A percentile compares a stretch with the other conserved stretches of the same genome.
These are phyloP conservation scores for Alternaria ethzedia DNA, from an alignment of 2,329 filamentous ascomycete genomes.

Conservation along the genomic window DNA sequence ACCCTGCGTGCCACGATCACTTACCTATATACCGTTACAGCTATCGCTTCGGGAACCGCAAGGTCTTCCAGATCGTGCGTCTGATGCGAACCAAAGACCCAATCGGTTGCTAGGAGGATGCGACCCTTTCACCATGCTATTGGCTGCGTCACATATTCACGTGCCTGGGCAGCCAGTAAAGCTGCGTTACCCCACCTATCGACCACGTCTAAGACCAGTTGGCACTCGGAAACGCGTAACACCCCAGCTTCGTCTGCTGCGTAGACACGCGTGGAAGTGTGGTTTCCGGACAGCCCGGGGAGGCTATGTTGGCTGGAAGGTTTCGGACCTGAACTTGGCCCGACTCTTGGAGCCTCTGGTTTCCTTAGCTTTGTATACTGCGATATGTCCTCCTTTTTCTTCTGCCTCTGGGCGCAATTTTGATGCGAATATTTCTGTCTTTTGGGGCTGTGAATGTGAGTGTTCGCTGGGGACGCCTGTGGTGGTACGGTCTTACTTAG, in stretches of 20 bases:
- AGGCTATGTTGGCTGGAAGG: neutral
- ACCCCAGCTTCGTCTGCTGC: neutral
- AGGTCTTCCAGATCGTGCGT: conserved; percentile 6
- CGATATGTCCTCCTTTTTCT: neutral
- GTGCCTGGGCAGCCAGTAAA: neutral
- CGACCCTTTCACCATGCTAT: neutral
- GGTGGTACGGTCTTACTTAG: neutral
- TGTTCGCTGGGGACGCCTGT: neutral
- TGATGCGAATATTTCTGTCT: neutral
- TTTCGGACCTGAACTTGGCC: conserved; percentile 1
- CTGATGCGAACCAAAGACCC: conserved; percentile 1
- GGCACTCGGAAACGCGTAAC: conserved; percentile 14
- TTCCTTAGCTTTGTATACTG: neutral
- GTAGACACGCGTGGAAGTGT: neutral
- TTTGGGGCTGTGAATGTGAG: neutral
- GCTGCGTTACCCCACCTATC: conserved; percentile 9
- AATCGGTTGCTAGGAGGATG: conserved; percentile 4
- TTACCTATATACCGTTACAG: conserved; percentile 5
- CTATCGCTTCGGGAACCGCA: conserved; percentile 4
- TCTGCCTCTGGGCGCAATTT: neutral
- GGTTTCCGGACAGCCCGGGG: neutral
- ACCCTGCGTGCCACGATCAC: neutral
- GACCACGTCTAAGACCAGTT: conserved; percentile 3
- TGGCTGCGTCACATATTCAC: conserved; percentile 7
- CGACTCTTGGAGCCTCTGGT: neutral